phyloP scores from a whole-genome alignment of 1,284 basidiomycete genomes.

The Pseudozyma thailandica region DNA sequence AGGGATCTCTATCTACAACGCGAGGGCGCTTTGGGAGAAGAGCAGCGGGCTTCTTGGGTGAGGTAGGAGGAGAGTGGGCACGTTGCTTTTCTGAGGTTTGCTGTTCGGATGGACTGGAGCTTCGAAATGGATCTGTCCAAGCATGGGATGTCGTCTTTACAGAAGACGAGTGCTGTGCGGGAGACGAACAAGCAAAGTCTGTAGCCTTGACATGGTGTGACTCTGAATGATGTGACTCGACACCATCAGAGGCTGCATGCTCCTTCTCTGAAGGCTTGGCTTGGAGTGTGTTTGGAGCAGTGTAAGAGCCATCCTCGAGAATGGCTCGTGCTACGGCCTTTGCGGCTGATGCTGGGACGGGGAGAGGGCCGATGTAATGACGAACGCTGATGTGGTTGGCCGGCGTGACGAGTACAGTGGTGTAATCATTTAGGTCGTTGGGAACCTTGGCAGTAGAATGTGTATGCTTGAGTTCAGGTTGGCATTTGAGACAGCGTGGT shows the following conservation, averaged over 20 bases:
- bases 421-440: slow-evolving; percentile 12
- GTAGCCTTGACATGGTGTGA: slow-evolving; percentile 8
- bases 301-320: slow-evolving; percentile 24
- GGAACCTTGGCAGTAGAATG: slow-evolving; percentile 17
- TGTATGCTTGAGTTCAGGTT: slow-evolving; percentile 25
- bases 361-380: slow-evolving; percentile 48
- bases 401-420: slow-evolving; percentile 18
- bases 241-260: not conserved
- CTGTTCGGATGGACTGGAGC: not conserved
- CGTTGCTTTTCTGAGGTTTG: not conserved
- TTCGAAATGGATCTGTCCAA: slow-evolving; percentile 17
- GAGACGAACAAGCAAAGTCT: slow-evolving; percentile 4
- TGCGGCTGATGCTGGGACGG: slow-evolving; percentile 35
- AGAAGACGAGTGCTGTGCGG: not conserved
- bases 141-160: slow-evolving; percentile 4
- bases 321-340: slow-evolving; percentile 43
- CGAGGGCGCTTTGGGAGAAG: slow-evolving; percentile 21
- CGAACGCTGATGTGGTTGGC: slow-evolving; percentile 27
- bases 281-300: not conserved
- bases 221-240: slow-evolving; percentile 1
- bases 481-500: slow-evolving; percentile 33
- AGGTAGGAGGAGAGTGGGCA: slow-evolving; percentile 7
- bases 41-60: slow-evolving; percentile 3
- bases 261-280: not conserved
- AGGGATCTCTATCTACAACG: slow-evolving; percentile 28